A percentile compares a stretch with the other conserved stretches of the same genome.
Evolutionary conservation across 176 grass and related monocot species (phyloP).

Genomic region (bread wheat (Triticum aestivum)): DNA sequence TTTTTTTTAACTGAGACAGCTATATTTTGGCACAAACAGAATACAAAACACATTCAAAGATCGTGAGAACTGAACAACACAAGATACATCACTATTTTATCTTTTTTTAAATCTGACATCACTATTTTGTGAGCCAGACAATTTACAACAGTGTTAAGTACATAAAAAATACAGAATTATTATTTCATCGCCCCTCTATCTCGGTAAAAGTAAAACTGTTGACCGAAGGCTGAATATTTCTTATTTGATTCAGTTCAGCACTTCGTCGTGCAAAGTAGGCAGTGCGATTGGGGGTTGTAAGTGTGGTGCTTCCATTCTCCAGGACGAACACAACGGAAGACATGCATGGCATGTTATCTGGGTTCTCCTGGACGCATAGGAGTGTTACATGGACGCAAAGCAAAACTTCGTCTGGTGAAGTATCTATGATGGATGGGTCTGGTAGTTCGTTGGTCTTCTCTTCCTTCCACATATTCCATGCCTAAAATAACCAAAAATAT

Average conservation of each 20-base stretch:
- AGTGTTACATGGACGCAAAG: slow-evolving; percentile 45
- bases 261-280: background rate
- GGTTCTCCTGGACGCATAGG: slow-evolving; percentile 49
- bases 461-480: slow-evolving; percentile 53
- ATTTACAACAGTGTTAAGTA: background rate
- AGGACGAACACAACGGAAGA: slow-evolving; percentile 28
- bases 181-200: slow-evolving; percentile 6
- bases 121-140: too few relatives aligned
- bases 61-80: too few relatives aligned
- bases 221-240: background rate
- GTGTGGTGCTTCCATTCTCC: slow-evolving; percentile 26
- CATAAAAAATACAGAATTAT: background rate
- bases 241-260: background rate
- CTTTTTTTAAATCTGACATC: too few relatives aligned
- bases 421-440: slow-evolving; percentile 24
- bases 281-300: slow-evolving; percentile 1
- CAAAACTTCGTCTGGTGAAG: slow-evolving; percentile 16
- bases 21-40: too few relatives aligned
- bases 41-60: too few relatives aligned
- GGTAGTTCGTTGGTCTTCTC: slow-evolving; percentile 16
- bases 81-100: too few relatives aligned
- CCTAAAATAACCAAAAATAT: background rate
- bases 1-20: too few relatives aligned
- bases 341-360: slow-evolving; percentile 41
- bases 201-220: background rate